phyloP scores from a whole-genome alignment of 306 rosid species.

The Pyrus betulifolia region DNA sequence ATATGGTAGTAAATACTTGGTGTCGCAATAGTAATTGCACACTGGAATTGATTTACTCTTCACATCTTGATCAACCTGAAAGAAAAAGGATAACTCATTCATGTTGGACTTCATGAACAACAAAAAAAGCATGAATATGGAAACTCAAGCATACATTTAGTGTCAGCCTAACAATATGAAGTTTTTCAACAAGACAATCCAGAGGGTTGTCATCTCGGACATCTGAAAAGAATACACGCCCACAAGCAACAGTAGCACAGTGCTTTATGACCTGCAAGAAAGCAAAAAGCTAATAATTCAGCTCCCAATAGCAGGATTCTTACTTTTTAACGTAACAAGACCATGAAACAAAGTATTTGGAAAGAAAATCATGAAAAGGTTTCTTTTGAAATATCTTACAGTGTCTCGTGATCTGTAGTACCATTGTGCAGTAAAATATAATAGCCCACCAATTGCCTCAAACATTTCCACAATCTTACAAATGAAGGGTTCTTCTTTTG shows the following conservation, averaged over 20 bases:
- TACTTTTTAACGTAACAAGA: neutral
- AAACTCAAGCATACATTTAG: constrained; percentile 31
- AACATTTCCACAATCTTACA: constrained; percentile 72
- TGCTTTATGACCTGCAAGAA: constrained; percentile 43
- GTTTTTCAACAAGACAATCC: constrained; percentile 48
- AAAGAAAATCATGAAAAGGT: neutral
- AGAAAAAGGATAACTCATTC: neutral
- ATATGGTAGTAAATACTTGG: constrained; percentile 44
- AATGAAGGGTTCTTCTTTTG: constrained; percentile 30
- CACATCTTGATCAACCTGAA: constrained; percentile 32
- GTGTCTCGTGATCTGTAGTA: constrained; percentile 71
- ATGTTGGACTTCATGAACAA: too few species aligned
- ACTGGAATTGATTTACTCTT: constrained; percentile 26
- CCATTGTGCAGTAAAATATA: constrained; percentile 71
- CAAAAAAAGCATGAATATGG: too few species aligned
- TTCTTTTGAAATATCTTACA: constrained; percentile 25
- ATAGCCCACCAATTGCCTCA: constrained; percentile 41
- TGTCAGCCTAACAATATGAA: constrained; percentile 28
- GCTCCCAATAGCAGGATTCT: neutral
- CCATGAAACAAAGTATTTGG: neutral
- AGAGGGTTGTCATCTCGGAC: constrained; percentile 58
- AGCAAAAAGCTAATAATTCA: neutral
- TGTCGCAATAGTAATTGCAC: constrained; percentile 52
- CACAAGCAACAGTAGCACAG: constrained; percentile 32
- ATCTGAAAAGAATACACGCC: constrained; percentile 71